Base-by-base conservation (phyloP, 176 grass and related monocot genomes). In the Ananas comosus region DNA sequence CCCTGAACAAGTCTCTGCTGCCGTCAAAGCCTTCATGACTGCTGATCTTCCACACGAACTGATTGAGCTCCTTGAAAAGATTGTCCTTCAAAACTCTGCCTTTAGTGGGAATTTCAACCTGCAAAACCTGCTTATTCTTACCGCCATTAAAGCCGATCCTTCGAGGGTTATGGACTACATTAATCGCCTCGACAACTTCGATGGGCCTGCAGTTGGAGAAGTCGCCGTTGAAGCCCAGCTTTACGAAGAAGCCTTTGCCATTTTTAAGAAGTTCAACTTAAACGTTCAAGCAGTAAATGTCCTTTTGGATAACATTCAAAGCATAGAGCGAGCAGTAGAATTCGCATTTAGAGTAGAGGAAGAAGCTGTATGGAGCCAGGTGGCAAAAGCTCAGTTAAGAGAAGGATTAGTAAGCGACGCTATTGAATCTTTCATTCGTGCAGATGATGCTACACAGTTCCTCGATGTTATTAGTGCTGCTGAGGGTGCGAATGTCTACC, bases 11-110 rank as follows among this genome's bases (percentile, higher is more conserved):
- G 89, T 96, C 13, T 96, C 93, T 85, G 93, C 93, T 76, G 93
- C 93, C 25, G 93, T 96, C 65, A 92, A 96, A 79, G 93, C 93
- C 78, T 96, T 96, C 79, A 96, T 96, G 93, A 91, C 89, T 42
- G 89, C 93, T 83, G 93, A 96, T 68, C 89, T 96, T 12, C 89
- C 93, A 28, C 93, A 96, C 69, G 93, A 96, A 78, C 76, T 96
- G 9, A 96, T 96, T 21, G 93, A 96, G 82, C 89, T 96, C 65
- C 93, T 92, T 83, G 93, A 96, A 72, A 96, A 96, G 81, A 96
- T 96, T 77, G 93, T 96, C 49, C 88, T 96, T 67, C 93, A 92
- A 50, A 99, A 99, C 81, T 99, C 94, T 54, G 94, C 94, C 0
- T 99, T 99, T 68, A 99, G 94, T 78, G 94, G 94, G 48, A 90